Base-by-base conservation (phyloP, 768 basidiomycete genomes). In the Termitomyces sp. region DNA sequence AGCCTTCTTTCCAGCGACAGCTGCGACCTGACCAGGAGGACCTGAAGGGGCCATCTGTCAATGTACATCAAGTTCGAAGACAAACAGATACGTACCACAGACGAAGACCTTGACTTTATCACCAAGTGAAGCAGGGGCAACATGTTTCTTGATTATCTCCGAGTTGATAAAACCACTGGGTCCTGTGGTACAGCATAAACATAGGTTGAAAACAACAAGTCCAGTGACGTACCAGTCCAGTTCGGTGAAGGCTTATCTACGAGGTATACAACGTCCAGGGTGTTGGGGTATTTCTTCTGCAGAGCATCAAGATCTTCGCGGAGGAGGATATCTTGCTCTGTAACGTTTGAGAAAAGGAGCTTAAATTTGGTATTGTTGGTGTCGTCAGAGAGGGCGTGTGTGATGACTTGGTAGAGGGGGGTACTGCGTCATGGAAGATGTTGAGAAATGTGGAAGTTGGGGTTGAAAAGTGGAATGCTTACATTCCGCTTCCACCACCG, bases 401-500 rank as follows among this genome's bases (percentile, higher is more conserved):
- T 78, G 47, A 95, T 68, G 66, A 97, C 75, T 72, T 93, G 92
- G 76, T 90, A 93, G 48, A 94, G 81, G 2, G 92, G 92, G 9
- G 92, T 89, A 61, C 89, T 93, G 9, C 66, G 48, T 55, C 33
- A 50, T 24, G 18, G 34, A 53, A 54, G 45, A 11, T 36, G 18
- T 7, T 46, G 36, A 30, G 49, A 54, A 42, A 45, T 34, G 33
- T 46, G 52, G 50, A 55, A 39, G 18, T 49, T 47, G 47, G 52
- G 36, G 42, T 20, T 12, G 5, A 15, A 33, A 34, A 12, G 12
- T 30, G 13, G 22, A 24, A 39, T 6, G 47, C 86, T 66, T 66
- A 89, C 88, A 98, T 93, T 70, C 97, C 97, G 63, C 86, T 89
- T 55, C 97, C 97, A 55, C 97, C 97, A 36, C 92, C 93, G 66